Conservation (phyloP, 768 basidiomycete genomes). For the Dacryopinax spathularia region DNA sequence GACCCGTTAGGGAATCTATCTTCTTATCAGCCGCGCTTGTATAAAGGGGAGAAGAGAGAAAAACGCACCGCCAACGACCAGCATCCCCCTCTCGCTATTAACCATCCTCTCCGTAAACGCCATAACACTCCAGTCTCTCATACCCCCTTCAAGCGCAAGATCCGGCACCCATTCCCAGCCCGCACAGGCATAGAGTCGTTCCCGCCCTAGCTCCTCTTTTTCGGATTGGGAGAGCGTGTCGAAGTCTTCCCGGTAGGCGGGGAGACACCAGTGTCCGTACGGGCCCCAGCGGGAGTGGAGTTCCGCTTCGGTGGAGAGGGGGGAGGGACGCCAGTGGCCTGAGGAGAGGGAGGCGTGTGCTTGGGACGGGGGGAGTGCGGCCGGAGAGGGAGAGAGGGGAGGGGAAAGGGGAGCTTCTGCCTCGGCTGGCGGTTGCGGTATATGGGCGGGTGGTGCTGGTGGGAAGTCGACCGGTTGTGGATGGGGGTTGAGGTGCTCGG, state of each 20-base stretch:
- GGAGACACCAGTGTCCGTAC: not conserved
- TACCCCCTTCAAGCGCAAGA: not conserved
- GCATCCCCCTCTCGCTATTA: not conserved
- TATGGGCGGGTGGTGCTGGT: too few relatives aligned
- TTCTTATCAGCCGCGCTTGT: not conserved
- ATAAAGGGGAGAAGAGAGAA: not conserved
- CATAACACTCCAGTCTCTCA: not conserved
- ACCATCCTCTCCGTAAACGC: not conserved
- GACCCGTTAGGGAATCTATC: not conserved
- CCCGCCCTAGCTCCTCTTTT: not conserved
- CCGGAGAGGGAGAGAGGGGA: not conserved
- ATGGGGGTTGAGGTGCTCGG: too few relatives aligned
- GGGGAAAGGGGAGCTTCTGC: not conserved
- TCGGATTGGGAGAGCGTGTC: not conserved
- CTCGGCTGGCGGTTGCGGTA: too few relatives aligned
- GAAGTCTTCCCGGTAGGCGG: not conserved
- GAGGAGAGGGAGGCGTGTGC: not conserved
- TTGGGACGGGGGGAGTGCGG: not conserved
- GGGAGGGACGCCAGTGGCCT: not conserved
- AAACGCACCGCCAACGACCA: not conserved
- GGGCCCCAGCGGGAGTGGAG: not conserved
- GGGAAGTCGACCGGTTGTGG: too few relatives aligned
- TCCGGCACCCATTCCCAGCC: conserved; percentile 2
- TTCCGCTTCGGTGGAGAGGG: not conserved
- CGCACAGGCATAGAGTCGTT: not conserved